phyloP scores from a whole-genome alignment of 192 early-diverging fungal genomes.

The Entophlyctis luteolus region DNA sequence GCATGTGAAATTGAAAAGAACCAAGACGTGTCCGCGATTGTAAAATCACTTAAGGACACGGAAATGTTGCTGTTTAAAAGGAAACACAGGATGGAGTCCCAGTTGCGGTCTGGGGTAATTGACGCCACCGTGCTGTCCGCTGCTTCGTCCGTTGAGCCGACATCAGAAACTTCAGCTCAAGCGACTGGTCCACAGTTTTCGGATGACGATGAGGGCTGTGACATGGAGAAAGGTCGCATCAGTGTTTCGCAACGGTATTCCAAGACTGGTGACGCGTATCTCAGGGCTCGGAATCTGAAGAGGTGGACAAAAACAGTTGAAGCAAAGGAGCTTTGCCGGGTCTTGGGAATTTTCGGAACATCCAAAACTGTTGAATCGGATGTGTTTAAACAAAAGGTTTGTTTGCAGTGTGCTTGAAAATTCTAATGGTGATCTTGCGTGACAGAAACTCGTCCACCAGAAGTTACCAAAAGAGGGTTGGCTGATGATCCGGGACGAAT shows the following conservation, averaged over 20 bases:
- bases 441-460: neutral
- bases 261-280: neutral
- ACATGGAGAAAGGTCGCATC: neutral
- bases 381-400: constrained; percentile 8
- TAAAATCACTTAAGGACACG: constrained; percentile 28
- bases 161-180: no score
- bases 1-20: constrained; percentile 29
- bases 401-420: neutral
- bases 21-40: constrained; percentile 38
- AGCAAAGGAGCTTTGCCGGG: neutral
- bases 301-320: constrained; percentile 1
- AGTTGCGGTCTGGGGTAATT: neutral
- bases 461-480: constrained; percentile 15
- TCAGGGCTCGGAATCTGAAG: neutral
- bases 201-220: neutral
- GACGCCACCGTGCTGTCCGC: no score
- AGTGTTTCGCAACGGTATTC: neutral
- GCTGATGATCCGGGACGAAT: constrained; percentile 11
- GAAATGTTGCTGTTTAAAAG: constrained; percentile 47
- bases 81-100: neutral
- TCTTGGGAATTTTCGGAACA: constrained; percentile 1
- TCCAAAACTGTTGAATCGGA: neutral
- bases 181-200: no score
- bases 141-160: no score
- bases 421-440: neutral